A percentile compares a stretch with the other conserved stretches of the same genome.
These are phyloP conservation scores for Suhomyces kunorum DNA, from an alignment of 1,139 yeast species.

Conservation along the genomic window DNA sequence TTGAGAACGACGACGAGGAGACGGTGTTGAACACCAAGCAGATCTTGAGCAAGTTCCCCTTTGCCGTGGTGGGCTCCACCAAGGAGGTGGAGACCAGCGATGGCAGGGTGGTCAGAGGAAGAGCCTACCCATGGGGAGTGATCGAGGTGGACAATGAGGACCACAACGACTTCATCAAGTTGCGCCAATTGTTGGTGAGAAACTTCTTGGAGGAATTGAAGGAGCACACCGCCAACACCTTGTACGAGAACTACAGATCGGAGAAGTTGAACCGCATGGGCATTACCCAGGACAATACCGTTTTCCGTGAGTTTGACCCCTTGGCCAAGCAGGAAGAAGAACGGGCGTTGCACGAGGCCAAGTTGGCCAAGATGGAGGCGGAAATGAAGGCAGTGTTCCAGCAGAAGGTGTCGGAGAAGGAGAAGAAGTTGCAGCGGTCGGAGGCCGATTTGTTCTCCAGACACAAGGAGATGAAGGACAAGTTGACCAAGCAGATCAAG, in stretches of 20 bases:
- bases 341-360: constrained; percentile 88
- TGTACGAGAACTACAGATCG: constrained; percentile 89
- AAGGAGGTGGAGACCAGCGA: constrained; percentile 68
- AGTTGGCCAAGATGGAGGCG: constrained; percentile 89
- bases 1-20: constrained; percentile 87
- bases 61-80: constrained; percentile 93
- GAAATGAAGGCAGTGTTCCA: constrained; percentile 98
- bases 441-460: constrained; percentile 95
- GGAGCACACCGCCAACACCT: constrained; percentile 72
- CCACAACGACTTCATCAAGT: constrained; percentile 89
- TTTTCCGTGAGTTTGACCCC: constrained; percentile 94
- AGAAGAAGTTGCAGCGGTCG: constrained; percentile 92
- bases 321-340: constrained; percentile 92
- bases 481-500: constrained; percentile 81
- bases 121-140: constrained; percentile 97
- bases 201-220: constrained; percentile 92
- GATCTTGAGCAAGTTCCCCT: constrained; percentile 75
- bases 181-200: constrained; percentile 87
- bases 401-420: constrained; percentile 95
- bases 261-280: constrained; percentile 82
- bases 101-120: constrained; percentile 86
- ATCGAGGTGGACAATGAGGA: constrained; percentile 94
- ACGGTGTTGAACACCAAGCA: constrained; percentile 64
- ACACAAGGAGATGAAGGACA: constrained; percentile 97
- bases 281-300: constrained; percentile 87